A percentile compares a stretch with the other conserved stretches of the same genome.
These are phyloP conservation scores for Lepidium didymum DNA, from an alignment of 345 rosid species.

Conservation along the genomic window DNA sequence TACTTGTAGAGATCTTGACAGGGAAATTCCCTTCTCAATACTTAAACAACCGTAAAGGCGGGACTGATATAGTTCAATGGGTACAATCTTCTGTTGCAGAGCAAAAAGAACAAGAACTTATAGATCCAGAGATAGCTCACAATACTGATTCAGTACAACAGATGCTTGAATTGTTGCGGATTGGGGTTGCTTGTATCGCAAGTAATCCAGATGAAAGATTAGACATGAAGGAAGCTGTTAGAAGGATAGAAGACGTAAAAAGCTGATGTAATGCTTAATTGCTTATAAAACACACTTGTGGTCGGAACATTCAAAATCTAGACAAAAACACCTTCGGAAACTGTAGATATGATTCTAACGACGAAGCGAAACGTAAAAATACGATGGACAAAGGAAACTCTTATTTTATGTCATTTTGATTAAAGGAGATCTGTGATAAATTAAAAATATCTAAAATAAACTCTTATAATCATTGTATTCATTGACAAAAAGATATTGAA, in stretches of 20 bases:
- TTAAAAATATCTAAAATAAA: no score
- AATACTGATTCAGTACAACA: slow-evolving; percentile 24
- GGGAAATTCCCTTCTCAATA: slow-evolving; percentile 77
- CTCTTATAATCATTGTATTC: no score
- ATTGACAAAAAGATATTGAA: no score
- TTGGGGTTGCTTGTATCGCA: slow-evolving; percentile 58
- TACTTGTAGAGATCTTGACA: slow-evolving; percentile 69
- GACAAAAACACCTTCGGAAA: neutral
- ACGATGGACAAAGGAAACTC: neutral
- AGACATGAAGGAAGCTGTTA: slow-evolving; percentile 47
- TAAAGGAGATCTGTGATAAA: no score
- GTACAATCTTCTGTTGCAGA: slow-evolving; percentile 38
- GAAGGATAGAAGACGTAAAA: slow-evolving; percentile 49
- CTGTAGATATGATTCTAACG: slow-evolving; percentile 16
- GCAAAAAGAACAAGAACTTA: slow-evolving; percentile 38
- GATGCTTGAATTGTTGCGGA: slow-evolving; percentile 43
- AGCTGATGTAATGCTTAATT: slow-evolving; percentile 12
- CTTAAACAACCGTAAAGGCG: slow-evolving; percentile 47
- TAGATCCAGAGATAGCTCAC: slow-evolving; percentile 61
- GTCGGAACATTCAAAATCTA: neutral
- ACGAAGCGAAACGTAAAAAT: neutral
- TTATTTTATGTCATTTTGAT: no score
- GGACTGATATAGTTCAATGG: slow-evolving; percentile 56
- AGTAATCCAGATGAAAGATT: slow-evolving; percentile 42
- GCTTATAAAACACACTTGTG: neutral